Base-by-base conservation (phyloP, 2,329 filamentous ascomycete genomes). In the Penicillium occitanis region DNA sequence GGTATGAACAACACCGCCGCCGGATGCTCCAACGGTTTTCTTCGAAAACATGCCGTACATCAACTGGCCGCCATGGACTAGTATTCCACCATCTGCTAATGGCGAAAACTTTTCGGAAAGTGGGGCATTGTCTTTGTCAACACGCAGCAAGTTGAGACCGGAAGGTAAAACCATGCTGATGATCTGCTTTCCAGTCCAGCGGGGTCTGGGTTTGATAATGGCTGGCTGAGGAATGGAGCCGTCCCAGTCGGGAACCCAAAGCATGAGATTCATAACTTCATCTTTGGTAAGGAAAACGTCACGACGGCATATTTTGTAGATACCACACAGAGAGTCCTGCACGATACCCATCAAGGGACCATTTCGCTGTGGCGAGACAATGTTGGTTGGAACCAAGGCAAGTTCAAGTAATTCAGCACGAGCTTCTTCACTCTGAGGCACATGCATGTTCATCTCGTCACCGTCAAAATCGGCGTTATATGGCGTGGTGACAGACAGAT, bases 381-480 rank as follows among this genome's bases (percentile, higher is more conserved):
- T 98, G 79, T 99, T 97, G 72, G 95, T 87, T 0, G 95, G 95
- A n/a, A 99, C 95, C 86, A 98, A 90, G 78, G 94, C 98, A 14
- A 99, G 87, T 76, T 98, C 90, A 78, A 89, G 92, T 72, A 99
- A 88, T 79, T 99, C 95, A 55, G 96, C 93, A 68, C 95, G 91
- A 40, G 96, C 96, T 79, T 99, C 96, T 76, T 99, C 93, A 44
- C 91, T 95, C 76, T 99, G 95, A 3, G 95, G 96, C 62, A 99
- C 96, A 86, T 99, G 95, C 82, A 99, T 88, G 77, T 99, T 99
- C 95, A 99, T 99, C 81, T 99, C 95, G 78, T 99, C 95, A 81
- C 95, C 95, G 76, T 99, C 95, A 81, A 99, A 99, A 91, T 99
- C 95, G 73, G 95, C 95, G 82, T 99, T 99, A 85, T 99, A 99